These are phyloP conservation scores for Ustilago nuda DNA, from an alignment of 1,284 basidiomycete genomes.

Conservation along the genomic window DNA sequence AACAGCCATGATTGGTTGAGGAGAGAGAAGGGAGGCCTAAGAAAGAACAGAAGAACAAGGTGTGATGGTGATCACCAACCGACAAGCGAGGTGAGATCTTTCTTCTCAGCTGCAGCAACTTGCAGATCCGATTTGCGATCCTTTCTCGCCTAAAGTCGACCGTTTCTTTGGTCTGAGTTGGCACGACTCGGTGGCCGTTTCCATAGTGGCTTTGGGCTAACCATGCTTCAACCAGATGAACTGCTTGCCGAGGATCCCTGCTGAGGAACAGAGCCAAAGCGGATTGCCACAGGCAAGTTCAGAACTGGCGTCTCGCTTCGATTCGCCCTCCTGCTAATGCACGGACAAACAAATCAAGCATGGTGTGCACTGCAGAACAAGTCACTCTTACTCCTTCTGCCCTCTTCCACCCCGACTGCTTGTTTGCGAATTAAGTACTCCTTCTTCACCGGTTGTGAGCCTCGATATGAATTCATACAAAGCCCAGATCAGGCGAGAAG, in stretches of 20 bases:
- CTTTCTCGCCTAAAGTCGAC: neutral
- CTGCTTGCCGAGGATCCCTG: neutral
- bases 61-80: neutral
- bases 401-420: no score
- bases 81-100: neutral
- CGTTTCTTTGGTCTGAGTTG: no score
- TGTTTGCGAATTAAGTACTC: no score
- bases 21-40: neutral
- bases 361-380: neutral
- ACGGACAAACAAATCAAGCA: conserved; percentile 9
- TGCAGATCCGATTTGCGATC: conserved; percentile 3
- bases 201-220: no score
- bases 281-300: conserved; percentile 1
- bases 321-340: conserved; percentile 1
- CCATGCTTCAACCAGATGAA: no score
- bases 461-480: no score
- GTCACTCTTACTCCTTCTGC: neutral
- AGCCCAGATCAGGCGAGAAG: no score
- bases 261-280: no score
- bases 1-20: neutral
- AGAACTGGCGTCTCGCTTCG: neutral
- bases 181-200: no score
- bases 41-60: neutral
- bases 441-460: no score
- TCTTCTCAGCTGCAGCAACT: conserved; percentile 1